Evolutionary conservation across 768 basidiomycete genomes (phyloP), one percentile per base, ranked within the genome.

Genomic region (Tephrocybe sp.): DNA sequence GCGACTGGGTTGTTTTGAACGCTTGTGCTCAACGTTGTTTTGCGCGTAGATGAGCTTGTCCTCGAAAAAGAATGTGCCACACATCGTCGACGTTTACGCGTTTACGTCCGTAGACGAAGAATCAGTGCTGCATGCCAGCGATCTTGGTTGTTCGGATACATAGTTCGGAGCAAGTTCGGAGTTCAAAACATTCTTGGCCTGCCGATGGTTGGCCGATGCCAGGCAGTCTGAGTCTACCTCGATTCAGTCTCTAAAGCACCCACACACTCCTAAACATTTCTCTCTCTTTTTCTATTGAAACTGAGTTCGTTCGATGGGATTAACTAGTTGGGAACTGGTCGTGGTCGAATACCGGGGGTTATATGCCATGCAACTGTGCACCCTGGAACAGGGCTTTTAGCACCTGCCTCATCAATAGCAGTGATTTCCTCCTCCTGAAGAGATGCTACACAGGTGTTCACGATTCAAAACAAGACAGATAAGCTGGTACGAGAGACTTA

Each of bases 321-420:
- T 15, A n/a, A 34, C 33, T 5, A 16, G 11, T 15, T 8, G 13
- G 11, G 33, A 34, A 15, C 33, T 7, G 16, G 27, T 5, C 6
- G 27, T 29, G 27, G 27, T 9, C 33, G 33, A 34, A 34, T 10
- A 34, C 33, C 33, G 15, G 33, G 33, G 8, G 33, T 34, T 7
- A 34, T 34, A 34, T 34, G 11, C 33, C 33, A 34, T 34, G 33
- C 11, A 34, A 34, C 15, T 7, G 33, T 34, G 15, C 15, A 34
- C 15, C 15, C 33, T 15, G 33, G 33, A 15, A n/a, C 4, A 15
- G 73, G 75, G 1, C 80, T 80, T 31, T 74, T 66, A 4, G 76
- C 76, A 8, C 83, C 84, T 0, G 82, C 84, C 34, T 69, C 72
- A 53, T 88, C 84, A 23, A 88, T 86, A 2, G 78, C 80, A 1